Evolutionary conservation across 208 protist genomes (phyloP), one percentile per base, ranked within the genome.

Genomic region (Leishmania lainsoni): DNA sequence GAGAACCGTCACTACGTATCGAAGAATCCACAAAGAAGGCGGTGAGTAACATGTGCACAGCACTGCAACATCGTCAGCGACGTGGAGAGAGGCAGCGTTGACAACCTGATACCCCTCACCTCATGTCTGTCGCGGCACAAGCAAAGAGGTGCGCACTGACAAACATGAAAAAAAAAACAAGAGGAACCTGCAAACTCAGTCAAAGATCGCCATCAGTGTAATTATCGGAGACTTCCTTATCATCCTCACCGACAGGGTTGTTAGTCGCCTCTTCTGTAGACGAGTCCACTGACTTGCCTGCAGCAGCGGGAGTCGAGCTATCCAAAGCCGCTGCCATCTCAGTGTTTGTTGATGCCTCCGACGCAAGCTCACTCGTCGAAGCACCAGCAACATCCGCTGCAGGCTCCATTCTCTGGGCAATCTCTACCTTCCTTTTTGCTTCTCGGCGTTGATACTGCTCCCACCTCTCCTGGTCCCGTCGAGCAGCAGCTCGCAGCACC

Each of bases 401-500:
- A 20, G 42, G 63, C 69, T 69, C 26, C 52, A 56, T 9, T 49
- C 80, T 79, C 58, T 79, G 54, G n/a, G 54, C 68, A 29, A n/a
- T 29, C 71, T 71, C 69, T 10, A 8, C 65, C 42, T 48, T 32
- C 6, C 78, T 56, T 10, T 72, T 35, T 48, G 17, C 68, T 59
- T 79, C 68, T 35, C 90, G 87, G 48, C 83, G 80, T 69, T 89
- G 86, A 66, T 83, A 92, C 32, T 83, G 83, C 56, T 80, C 68
- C 83, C 85, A 91, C 22, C 88, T 83, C 26, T 73, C 80, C 79
- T 91, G 88, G 61, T 91, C 88, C 32, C 76, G 69, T 29, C 77
- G 68, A 39, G 86, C 83, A 3, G 86, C 74, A 14, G 81, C 78
- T 20, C 86, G 85, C 54, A 90, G 70, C 52, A 83, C 65, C 79